These are phyloP conservation scores for Parathielavia appendiculata DNA, from an alignment of 495 filamentous ascomycete genomes.

Conservation along the genomic window DNA sequence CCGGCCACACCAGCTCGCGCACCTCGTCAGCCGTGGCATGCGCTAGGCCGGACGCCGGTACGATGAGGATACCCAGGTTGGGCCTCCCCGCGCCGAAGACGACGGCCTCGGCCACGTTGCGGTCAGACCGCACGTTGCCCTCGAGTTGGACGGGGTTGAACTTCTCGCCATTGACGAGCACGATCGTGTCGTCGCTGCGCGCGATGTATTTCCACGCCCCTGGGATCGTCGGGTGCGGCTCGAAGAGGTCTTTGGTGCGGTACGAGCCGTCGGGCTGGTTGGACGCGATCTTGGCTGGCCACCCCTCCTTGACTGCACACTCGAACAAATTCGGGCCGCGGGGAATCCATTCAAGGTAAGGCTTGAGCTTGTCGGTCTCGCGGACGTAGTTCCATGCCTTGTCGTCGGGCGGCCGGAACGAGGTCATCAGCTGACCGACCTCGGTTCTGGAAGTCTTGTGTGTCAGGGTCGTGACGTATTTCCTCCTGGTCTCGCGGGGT, in stretches of 20 bases:
- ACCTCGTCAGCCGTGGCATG: not conserved
- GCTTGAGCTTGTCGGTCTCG: not conserved
- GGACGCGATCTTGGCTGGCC: slow-evolving; percentile 1
- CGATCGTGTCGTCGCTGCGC: slow-evolving; percentile 59
- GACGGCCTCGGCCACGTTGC: slow-evolving; percentile 31
- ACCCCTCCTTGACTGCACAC: not conserved
- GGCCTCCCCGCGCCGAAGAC: slow-evolving; percentile 51
- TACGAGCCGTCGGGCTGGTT: slow-evolving; percentile 5
- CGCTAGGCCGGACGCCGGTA: not conserved
- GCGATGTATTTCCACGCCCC: slow-evolving; percentile 61
- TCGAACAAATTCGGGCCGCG: not conserved
- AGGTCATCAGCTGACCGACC: slow-evolving; percentile 1
- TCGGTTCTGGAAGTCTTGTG: not conserved
- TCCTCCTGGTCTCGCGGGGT: too few species aligned
- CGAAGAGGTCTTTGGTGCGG: slow-evolving; percentile 55
- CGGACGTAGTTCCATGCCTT: slow-evolving; percentile 5
- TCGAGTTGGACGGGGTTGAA: slow-evolving; percentile 48
- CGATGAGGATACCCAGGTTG: not conserved
- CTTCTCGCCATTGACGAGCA: slow-evolving; percentile 65
- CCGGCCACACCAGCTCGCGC: not conserved
- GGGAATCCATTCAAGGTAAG: not conserved
- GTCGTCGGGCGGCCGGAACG: not conserved
- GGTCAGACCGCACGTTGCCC: not conserved
- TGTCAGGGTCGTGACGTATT: not conserved
- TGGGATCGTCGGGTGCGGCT: slow-evolving; percentile 52